A percentile compares a stretch with the other conserved stretches of the same genome.
These are phyloP conservation scores for Cyanodermella asteris DNA, from an alignment of 2,329 filamentous ascomycete species.

Conservation along the genomic window DNA sequence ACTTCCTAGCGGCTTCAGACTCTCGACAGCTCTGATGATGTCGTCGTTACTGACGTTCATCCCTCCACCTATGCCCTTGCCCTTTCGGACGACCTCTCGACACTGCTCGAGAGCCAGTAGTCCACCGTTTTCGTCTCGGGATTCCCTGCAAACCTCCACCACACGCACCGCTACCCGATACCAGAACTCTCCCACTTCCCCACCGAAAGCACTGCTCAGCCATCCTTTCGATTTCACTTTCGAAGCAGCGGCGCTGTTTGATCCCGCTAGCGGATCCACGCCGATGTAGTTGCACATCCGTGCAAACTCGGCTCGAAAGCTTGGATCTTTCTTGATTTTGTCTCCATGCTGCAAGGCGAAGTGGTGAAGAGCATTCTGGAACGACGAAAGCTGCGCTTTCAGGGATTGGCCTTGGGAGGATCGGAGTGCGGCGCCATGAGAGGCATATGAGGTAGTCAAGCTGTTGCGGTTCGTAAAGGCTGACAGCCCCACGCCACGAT, in stretches of 20 bases:
- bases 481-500: conserved; percentile 59
- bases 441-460: conserved; percentile 72
- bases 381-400: conserved; percentile 82
- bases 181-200: conserved; percentile 93
- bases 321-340: conserved; percentile 87
- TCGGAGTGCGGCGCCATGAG: conserved; percentile 75
- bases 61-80: conserved; percentile 50
- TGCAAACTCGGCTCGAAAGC: conserved; percentile 88
- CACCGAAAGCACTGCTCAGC: no score
- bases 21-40: conserved; percentile 69
- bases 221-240: no score
- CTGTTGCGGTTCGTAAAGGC: conserved; percentile 74
- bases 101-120: conserved; percentile 71
- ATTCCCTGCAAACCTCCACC: conserved; percentile 76
- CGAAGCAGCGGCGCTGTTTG: no score
- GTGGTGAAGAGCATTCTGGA: conserved; percentile 83
- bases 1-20: conserved; percentile 66
- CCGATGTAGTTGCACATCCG: conserved; percentile 97
- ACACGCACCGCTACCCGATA: conserved; percentile 92
- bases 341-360: conserved; percentile 88
- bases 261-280: conserved; percentile 75
- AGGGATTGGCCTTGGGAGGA: conserved; percentile 66
- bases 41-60: conserved; percentile 71
- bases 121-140: conserved; percentile 75
- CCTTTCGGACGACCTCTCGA: conserved; percentile 49